Conservation (phyloP, 768 basidiomycete genomes). For the Tephrocybe sp. region DNA sequence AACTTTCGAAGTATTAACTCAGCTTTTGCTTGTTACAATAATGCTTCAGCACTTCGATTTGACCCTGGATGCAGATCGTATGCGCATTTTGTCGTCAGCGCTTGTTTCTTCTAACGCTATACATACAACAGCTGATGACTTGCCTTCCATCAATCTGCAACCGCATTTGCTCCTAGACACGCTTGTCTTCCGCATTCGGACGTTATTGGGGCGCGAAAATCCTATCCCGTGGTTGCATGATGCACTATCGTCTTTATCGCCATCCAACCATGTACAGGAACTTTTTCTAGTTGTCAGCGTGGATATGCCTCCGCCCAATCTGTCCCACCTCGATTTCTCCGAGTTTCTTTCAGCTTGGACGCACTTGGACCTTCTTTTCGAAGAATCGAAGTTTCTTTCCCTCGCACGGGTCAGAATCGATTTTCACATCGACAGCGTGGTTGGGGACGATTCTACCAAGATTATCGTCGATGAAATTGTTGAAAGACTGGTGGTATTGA, state of each 20-base stretch:
- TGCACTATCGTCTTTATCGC: constrained; percentile 17
- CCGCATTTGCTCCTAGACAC: constrained; percentile 12
- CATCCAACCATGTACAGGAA: constrained; percentile 16
- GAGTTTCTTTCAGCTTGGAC: constrained; percentile 20
- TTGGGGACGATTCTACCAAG: constrained; percentile 10
- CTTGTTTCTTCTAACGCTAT: constrained; percentile 18
- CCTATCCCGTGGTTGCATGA: constrained; percentile 22
- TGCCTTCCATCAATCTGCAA: constrained; percentile 7
- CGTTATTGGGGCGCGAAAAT: constrained; percentile 22
- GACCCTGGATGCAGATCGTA: constrained; percentile 7
- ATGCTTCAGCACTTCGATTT: constrained; percentile 8
- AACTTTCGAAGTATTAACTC: neutral
- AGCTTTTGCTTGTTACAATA: neutral
- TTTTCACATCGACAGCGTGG: constrained; percentile 9
- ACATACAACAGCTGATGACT: constrained; percentile 16
- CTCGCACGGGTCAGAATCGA: constrained; percentile 17
- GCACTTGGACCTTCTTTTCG: constrained; percentile 22
- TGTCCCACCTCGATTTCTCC: constrained; percentile 18
- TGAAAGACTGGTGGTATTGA: neutral
- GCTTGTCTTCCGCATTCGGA: constrained; percentile 18
- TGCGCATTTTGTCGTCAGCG: neutral
- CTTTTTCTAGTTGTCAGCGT: constrained; percentile 20
- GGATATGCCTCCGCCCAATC: constrained; percentile 23
- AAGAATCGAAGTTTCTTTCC: constrained; percentile 16
- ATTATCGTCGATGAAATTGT: constrained; percentile 10